Evolutionary conservation across 75 land plant species (phyloP).

Genomic region (Ceratopteris richardii): DNA sequence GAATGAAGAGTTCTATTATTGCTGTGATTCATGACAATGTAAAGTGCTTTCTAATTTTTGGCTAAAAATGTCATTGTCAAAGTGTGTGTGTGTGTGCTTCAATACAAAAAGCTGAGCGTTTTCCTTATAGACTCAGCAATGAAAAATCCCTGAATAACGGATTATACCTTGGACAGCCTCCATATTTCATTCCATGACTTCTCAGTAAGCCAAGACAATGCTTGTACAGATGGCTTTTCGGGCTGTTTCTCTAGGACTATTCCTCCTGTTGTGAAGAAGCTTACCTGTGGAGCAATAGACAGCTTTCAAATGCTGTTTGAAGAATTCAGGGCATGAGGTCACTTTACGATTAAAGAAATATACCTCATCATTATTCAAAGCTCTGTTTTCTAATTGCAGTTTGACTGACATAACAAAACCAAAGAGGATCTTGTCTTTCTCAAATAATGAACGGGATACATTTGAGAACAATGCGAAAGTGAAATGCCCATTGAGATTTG

Average conservation of each 20-base stretch:
- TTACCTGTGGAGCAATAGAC: background rate
- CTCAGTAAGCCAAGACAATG: conserved; percentile 14
- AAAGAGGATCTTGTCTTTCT: conserved; percentile 28
- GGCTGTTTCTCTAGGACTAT: conserved; percentile 26
- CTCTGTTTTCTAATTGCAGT: conserved; percentile 7
- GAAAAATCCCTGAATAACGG: no score
- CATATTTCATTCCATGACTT: conserved; percentile 28
- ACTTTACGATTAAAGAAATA: conserved; percentile 3
- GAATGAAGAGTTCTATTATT: no score
- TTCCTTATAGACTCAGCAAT: no score
- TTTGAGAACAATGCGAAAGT: conserved; percentile 15
- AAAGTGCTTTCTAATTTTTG: no score
- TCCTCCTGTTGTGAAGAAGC: conserved; percentile 22
- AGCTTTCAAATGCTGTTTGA: no score
- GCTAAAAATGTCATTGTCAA: no score
- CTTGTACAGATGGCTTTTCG: conserved; percentile 10
- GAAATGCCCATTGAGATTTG: conserved; percentile 15
- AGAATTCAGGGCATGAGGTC: no score
- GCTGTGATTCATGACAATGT: no score
- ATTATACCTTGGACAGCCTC: conserved; percentile 23
- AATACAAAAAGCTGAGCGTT: no score
- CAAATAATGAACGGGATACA: conserved; percentile 24
- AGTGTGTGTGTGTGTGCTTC: no score
- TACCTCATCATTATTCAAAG: conserved; percentile 15
- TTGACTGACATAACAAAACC: conserved; percentile 17